phyloP scores from a whole-genome alignment of 2,329 filamentous ascomycete species.

The Purpureocillium takamizusanense region DNA sequence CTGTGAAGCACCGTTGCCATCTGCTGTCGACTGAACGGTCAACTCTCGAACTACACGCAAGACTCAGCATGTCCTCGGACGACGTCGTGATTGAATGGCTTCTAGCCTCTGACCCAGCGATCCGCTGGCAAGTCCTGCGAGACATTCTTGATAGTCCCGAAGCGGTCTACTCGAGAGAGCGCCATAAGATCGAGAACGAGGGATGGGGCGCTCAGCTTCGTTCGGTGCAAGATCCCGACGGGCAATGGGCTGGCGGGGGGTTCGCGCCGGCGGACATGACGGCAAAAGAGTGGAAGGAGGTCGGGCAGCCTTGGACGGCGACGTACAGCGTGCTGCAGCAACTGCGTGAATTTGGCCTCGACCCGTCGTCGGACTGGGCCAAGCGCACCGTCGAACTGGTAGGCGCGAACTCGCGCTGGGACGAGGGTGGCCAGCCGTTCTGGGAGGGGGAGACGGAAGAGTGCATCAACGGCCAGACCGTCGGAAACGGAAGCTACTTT shows the following conservation, averaged over 20 bases:
- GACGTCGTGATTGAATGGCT: neutral
- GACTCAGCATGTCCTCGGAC: neutral
- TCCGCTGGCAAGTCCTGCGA: neutral
- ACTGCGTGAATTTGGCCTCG: neutral
- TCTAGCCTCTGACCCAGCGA: neutral
- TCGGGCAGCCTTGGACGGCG: neutral
- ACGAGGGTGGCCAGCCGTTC: slow-evolving; percentile 6
- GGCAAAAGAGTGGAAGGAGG: neutral
- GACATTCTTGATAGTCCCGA: neutral
- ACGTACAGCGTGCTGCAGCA: neutral
- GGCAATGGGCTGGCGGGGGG: neutral
- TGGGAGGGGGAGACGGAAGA: slow-evolving; percentile 10
- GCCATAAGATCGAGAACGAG: neutral
- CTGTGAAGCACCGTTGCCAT: no score
- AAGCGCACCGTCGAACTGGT: slow-evolving; percentile 4
- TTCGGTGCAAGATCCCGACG: neutral
- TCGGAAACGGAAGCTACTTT: slow-evolving; percentile 6
- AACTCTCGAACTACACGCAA: neutral
- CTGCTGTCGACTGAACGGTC: no score
- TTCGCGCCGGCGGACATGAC: neutral
- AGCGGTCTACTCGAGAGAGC: neutral
- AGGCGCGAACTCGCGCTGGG: slow-evolving; percentile 2
- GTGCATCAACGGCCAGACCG: slow-evolving; percentile 8
- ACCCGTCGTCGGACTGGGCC: neutral
- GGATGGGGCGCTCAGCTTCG: neutral